Evolutionary conservation across 2,329 filamentous ascomycete genomes (phyloP).

Genomic region (Colletotrichum australisinense): DNA sequence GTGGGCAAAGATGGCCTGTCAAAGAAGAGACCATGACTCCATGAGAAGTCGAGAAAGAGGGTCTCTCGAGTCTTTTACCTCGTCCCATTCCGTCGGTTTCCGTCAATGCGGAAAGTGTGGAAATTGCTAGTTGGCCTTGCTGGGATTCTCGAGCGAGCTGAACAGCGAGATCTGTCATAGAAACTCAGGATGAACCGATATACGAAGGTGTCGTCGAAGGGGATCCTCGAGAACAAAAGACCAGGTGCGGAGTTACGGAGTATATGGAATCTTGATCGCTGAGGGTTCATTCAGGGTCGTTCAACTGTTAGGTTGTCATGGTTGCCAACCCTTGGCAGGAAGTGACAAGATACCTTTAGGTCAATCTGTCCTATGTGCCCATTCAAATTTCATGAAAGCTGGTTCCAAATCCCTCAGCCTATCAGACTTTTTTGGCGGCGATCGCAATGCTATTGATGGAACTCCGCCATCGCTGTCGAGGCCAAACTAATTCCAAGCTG

Average conservation of each 20-base stretch:
- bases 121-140: not conserved
- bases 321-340: not conserved
- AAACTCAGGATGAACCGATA: not conserved
- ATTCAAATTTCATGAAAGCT: not conserved
- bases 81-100: not conserved
- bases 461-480: slow-evolving; percentile 3
- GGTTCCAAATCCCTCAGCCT: not conserved
- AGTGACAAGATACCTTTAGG: not conserved
- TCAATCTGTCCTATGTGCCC: too few species aligned
- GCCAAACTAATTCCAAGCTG: not conserved
- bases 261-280: not conserved
- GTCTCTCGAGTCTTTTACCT: not conserved
- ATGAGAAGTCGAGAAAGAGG: not conserved
- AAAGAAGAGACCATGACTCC: not conserved
- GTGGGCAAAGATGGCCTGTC: not conserved
- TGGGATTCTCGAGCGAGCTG: not conserved
- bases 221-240: not conserved
- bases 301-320: not conserved
- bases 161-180: not conserved
- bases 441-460: not conserved
- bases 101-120: not conserved
- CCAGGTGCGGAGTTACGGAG: too few species aligned
- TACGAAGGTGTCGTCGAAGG: not conserved
- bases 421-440: not conserved
- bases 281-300: not conserved